Conservation (phyloP, 148 eudicot species). For the Dysphania ambrosioides region DNA sequence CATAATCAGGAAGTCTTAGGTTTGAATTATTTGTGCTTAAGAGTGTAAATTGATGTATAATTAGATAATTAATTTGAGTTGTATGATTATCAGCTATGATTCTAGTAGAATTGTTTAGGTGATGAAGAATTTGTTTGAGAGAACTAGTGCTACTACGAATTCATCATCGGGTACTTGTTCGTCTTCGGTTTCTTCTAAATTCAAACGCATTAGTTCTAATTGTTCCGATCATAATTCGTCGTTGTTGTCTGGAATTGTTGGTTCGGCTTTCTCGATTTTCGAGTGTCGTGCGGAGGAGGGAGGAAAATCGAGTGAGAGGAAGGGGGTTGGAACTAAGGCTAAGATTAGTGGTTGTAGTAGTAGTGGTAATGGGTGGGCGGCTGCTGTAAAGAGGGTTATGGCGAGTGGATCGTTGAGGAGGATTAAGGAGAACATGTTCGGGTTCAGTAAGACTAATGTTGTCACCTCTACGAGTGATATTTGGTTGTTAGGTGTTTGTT, state of each 20-base stretch:
- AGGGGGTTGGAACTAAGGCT: slow-evolving; percentile 22
- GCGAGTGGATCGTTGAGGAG: slow-evolving; percentile 82
- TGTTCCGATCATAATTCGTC: slow-evolving; percentile 43
- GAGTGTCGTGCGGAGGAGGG: slow-evolving; percentile 38
- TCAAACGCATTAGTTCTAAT: slow-evolving; percentile 38
- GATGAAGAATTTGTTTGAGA: slow-evolving; percentile 57
- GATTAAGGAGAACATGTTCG: slow-evolving; percentile 62
- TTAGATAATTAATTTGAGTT: slow-evolving; percentile 14
- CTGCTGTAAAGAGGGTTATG: slow-evolving; percentile 69
- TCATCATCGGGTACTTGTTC: slow-evolving; percentile 34
- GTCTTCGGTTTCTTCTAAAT: slow-evolving; percentile 36
- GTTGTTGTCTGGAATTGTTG: slow-evolving; percentile 46
- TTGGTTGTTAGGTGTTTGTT: slow-evolving; percentile 88
- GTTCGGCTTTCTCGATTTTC: slow-evolving; percentile 55
- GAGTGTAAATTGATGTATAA: not conserved
- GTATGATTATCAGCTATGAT: slow-evolving; percentile 25
- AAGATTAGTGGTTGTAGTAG: slow-evolving; percentile 25
- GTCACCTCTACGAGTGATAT: slow-evolving; percentile 67
- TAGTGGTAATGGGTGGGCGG: slow-evolving; percentile 56
- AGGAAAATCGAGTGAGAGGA: slow-evolving; percentile 33
- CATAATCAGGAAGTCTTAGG: not conserved
- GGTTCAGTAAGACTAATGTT: slow-evolving; percentile 45
- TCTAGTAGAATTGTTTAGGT: slow-evolving; percentile 41
- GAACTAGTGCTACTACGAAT: slow-evolving; percentile 35
- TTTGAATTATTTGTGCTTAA: not conserved